A percentile compares a stretch with the other conserved stretches of the same genome.
These are phyloP conservation scores for Globisporangium paroecandrum DNA, from an alignment of 352 stramenopile species.

Conservation along the genomic window DNA sequence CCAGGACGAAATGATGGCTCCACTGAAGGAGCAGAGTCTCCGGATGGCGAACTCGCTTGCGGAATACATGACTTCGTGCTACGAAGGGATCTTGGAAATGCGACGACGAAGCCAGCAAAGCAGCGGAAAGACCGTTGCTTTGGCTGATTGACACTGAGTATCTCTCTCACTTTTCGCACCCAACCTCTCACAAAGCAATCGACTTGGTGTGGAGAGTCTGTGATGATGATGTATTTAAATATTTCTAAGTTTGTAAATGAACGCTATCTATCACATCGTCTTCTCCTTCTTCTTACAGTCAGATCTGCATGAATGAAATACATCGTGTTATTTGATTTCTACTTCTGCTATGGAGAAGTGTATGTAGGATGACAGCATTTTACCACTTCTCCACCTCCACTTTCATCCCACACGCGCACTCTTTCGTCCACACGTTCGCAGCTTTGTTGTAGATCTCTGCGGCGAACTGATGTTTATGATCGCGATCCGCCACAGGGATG, in stretches of 20 bases:
- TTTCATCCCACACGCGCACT: conserved; percentile 53
- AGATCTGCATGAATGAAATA: not conserved
- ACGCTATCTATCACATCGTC: not conserved
- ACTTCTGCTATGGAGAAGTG: not conserved
- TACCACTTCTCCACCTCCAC: conserved; percentile 77
- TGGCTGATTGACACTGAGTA: not conserved
- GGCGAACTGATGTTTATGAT: conserved; percentile 60
- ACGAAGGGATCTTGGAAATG: conserved; percentile 53
- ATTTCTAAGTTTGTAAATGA: conserved; percentile 16
- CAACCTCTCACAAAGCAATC: not conserved
- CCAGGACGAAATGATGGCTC: conserved; percentile 11
- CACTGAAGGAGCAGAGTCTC: conserved; percentile 31
- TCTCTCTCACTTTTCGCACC: not conserved
- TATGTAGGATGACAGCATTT: conserved; percentile 13
- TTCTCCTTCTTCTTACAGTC: not conserved
- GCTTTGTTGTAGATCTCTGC: conserved; percentile 36
- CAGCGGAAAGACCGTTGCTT: not conserved
- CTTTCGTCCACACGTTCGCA: conserved; percentile 43
- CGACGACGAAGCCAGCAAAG: conserved; percentile 39
- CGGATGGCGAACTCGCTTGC: conserved; percentile 43
- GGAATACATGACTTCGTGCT: conserved; percentile 62
- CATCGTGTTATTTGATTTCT: not conserved
- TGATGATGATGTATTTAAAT: conserved; percentile 15
- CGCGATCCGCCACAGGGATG: conserved; percentile 39
- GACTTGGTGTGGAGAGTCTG: not conserved